Base-by-base conservation (phyloP, 108 stramenopile species). In the Cyclostephanos tholiformis region DNA sequence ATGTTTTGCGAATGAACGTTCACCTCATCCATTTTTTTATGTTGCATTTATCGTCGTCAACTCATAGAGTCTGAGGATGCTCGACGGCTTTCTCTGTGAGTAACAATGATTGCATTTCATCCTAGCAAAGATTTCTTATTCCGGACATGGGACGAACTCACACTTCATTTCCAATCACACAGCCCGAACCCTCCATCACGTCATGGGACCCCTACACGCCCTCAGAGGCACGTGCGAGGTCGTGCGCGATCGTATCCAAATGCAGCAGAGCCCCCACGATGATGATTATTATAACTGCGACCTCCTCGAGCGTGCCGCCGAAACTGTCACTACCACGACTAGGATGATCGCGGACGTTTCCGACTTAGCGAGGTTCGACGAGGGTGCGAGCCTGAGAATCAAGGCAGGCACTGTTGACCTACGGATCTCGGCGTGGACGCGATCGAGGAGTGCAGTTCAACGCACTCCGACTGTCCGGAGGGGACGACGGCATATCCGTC, bases 201-300 rank as follows among this genome's bases (percentile, higher is more conserved):
- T 85, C 55, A 82, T 72, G 72, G 77, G 81, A 16, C 81, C 84
- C 23, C 67, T 77, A 38, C 61, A 79, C 35, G 73, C 74, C 10
- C 39, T 78, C 19, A 67, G 62, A 35, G 66, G 67, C 7, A 77
- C 71, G 3, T 65, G 70, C 38, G 81, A 77, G 44, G 17, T 80
- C 44, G 50, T 80, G 23, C 22, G 52, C 63, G 75, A 63, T 52
- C 53, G 67, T 6, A 46, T 76, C 50, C 75, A 76, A 23, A 43
- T 39, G 51, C 50, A 62, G 38, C 69, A 22, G 3, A 26, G 27
- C 7, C 26, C 26, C 20, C 13, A 29, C 2, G 38, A 53, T 26
- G 75, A 76, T 16, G 36, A 19, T 22, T 57, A 75, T 22, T 19
- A 32, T 0, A 69, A 68, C 23, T 62, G 60, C 63, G 38, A 61